A percentile compares a stretch with the other conserved stretches of the same genome.
Evolutionary conservation across 1,284 basidiomycete species (phyloP).

Genomic region (Fomitiporia mediterranea): DNA sequence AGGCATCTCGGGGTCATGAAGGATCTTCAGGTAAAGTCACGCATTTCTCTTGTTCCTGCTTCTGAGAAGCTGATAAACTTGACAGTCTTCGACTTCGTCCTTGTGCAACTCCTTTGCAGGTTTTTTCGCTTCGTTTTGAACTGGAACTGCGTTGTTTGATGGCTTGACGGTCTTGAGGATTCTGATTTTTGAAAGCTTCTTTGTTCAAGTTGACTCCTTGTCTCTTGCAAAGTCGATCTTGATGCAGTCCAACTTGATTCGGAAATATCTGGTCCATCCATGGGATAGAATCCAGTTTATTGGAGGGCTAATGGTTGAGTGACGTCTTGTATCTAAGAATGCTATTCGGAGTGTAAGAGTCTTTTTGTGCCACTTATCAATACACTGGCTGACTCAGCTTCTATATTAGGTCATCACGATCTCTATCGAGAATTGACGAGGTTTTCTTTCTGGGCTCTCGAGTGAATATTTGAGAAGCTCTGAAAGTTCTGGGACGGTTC

Average conservation of each 20-base stretch:
- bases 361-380: neutral
- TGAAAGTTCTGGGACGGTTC: neutral
- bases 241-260: neutral
- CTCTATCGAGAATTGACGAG: neutral
- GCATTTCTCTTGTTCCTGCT: too few relatives aligned
- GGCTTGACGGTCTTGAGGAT: neutral
- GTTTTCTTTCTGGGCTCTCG: too few relatives aligned
- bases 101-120: neutral
- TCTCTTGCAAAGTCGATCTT: neutral
- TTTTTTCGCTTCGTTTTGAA: neutral
- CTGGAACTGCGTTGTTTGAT: neutral
- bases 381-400: conserved; percentile 2
- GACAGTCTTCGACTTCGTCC: neutral
- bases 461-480: too few relatives aligned
- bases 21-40: too few relatives aligned
- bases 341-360: neutral
- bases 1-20: too few relatives aligned
- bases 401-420: conserved; percentile 3
- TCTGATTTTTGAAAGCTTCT: too few relatives aligned
- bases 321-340: conserved; percentile 2
- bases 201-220: neutral
- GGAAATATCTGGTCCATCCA: neutral
- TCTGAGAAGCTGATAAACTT: too few relatives aligned
- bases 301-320: neutral
- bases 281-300: neutral